Evolutionary conservation across 768 basidiomycete genomes (phyloP).

Genomic region (Polyporus arcularius): DNA sequence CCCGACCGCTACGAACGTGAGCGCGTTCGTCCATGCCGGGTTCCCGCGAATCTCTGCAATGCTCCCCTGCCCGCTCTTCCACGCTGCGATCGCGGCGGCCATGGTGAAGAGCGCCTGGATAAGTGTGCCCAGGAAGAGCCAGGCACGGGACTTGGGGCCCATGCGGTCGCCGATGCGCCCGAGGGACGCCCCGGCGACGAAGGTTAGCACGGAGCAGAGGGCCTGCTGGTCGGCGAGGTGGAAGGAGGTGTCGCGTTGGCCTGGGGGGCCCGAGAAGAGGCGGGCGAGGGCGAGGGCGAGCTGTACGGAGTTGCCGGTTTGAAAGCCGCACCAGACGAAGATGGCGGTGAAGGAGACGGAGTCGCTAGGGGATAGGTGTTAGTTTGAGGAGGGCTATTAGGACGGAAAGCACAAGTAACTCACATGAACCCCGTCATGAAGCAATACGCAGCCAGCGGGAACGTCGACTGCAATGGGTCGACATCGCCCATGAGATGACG

Average conservation of each 20-base stretch:
- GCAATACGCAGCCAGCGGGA: slow-evolving; percentile 63
- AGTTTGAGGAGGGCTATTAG: too few relatives aligned
- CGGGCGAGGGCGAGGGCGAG: slow-evolving; percentile 80
- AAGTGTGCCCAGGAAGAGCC: slow-evolving; percentile 73
- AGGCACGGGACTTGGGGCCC: slow-evolving; percentile 69
- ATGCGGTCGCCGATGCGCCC: slow-evolving; percentile 81
- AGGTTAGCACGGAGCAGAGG: slow-evolving; percentile 74
- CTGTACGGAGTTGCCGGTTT: slow-evolving; percentile 78
- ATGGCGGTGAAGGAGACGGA: slow-evolving; percentile 75
- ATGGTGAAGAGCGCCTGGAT: slow-evolving; percentile 78
- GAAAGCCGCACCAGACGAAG: slow-evolving; percentile 86
- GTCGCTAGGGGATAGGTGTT: slow-evolving; percentile 44
- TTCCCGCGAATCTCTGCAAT: slow-evolving; percentile 54
- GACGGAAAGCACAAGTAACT: slow-evolving; percentile 28
- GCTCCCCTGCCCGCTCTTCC: slow-evolving; percentile 63
- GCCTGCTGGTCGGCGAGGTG: slow-evolving; percentile 85
- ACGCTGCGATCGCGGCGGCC: slow-evolving; percentile 68
- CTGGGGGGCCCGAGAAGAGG: slow-evolving; percentile 59
- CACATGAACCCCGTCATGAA: slow-evolving; percentile 84
- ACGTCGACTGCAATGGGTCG: slow-evolving; percentile 50
- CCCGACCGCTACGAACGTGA: slow-evolving; percentile 70
- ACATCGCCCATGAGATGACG: slow-evolving; percentile 42
- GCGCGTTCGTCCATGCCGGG: slow-evolving; percentile 69
- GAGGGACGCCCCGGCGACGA: slow-evolving; percentile 74
- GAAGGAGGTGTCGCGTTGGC: slow-evolving; percentile 57